These are phyloP conservation scores for Syncephalastrum racemosum DNA, from an alignment of 371 early-diverging fungal species.

Conservation along the genomic window DNA sequence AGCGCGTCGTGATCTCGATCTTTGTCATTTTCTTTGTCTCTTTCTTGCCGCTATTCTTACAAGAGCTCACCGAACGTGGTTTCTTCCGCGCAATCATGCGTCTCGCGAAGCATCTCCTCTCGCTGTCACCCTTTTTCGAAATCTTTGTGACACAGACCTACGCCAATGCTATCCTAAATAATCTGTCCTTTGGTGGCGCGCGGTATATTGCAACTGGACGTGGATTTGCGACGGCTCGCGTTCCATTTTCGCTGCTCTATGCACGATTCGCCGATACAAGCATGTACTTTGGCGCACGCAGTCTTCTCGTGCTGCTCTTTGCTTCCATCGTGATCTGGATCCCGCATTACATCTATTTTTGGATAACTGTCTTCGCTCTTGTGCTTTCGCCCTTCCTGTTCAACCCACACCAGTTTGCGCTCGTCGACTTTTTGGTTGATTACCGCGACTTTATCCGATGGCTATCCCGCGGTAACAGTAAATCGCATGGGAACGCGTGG, in stretches of 20 bases:
- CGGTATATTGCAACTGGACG: conserved; percentile 87
- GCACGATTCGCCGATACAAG: conserved; percentile 80
- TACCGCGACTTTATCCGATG: conserved; percentile 78
- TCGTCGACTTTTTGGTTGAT: conserved; percentile 75
- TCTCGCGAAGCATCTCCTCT: conserved; percentile 80
- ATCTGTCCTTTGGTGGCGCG: conserved; percentile 82
- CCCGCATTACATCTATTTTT: conserved; percentile 78
- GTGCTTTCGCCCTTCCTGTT: conserved; percentile 78
- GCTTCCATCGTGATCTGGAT: conserved; percentile 69
- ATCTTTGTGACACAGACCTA: conserved; percentile 88
- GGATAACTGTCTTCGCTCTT: conserved; percentile 76
- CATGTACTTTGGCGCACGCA: conserved; percentile 73
- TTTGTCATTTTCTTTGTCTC: conserved; percentile 75
- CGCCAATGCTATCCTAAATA: conserved; percentile 73
- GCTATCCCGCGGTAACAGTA: conserved; percentile 76
- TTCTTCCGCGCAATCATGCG: conserved; percentile 69
- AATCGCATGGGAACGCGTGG: conserved; percentile 68
- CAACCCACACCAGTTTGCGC: conserved; percentile 81
- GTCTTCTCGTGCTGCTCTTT: conserved; percentile 67
- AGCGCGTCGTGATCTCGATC: conserved; percentile 75
- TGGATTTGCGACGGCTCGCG: conserved; percentile 83
- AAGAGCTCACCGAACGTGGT: conserved; percentile 84
- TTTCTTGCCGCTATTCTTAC: conserved; percentile 83
- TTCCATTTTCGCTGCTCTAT: conserved; percentile 72
- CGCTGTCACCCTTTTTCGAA: conserved; percentile 85